A percentile compares a stretch with the other conserved stretches of the same genome.
phyloP scores from a whole-genome alignment of 352 stramenopile species.

The Phytophthora megakarya region DNA sequence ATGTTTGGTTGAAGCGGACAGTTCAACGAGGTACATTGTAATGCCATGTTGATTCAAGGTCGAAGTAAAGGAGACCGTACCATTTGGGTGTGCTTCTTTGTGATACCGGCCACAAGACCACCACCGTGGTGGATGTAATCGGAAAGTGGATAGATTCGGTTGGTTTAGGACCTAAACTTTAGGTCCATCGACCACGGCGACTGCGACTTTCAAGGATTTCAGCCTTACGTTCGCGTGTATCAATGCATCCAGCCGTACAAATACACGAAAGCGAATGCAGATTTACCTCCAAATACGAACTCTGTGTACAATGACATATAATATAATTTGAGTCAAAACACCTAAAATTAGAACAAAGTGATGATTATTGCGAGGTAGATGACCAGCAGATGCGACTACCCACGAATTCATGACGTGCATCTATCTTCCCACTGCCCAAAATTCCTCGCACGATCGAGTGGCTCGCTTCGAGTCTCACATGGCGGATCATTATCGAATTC shows the following conservation, averaged over 20 bases:
- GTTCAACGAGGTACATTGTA: no score
- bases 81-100: conserved; percentile 12
- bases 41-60: background rate
- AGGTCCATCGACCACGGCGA: background rate
- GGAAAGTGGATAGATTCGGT: background rate
- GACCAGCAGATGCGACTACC: background rate
- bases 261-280: conserved; percentile 2
- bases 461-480: background rate
- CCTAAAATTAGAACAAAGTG: background rate
- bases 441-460: background rate
- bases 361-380: conserved; percentile 4
- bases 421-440: conserved; percentile 5
- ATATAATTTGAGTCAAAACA: background rate
- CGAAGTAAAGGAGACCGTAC: background rate
- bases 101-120: background rate
- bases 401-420: background rate
- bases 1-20: no score
- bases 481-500: conserved; percentile 16
- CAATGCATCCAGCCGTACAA: conserved; percentile 15
- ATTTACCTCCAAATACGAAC: background rate
- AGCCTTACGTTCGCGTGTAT: conserved; percentile 2
- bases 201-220: background rate
- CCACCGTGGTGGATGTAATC: background rate
- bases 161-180: no score
- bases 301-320: background rate